These are phyloP conservation scores for Penicillium freii DNA, from an alignment of 2,329 filamentous ascomycete genomes.

Conservation along the genomic window DNA sequence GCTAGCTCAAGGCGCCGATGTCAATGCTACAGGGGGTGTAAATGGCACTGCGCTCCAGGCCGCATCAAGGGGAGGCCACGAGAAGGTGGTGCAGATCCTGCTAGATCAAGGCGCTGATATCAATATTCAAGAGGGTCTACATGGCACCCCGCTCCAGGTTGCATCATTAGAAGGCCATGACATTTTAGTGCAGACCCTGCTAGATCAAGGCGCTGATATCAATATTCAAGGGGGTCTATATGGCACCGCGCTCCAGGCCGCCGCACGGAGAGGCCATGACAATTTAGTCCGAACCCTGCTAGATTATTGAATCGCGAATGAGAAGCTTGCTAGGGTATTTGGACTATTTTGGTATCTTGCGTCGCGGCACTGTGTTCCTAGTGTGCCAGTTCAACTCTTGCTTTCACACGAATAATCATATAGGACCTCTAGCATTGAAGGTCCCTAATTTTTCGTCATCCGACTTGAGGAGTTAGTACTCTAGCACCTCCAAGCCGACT, in stretches of 20 bases:
- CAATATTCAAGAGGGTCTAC: not conserved
- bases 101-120: not conserved
- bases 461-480: not conserved
- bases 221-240: too few species aligned
- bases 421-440: not conserved
- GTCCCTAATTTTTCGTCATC: not conserved
- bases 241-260: not conserved
- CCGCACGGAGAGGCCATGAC: rapidly evolving
- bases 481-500: not conserved
- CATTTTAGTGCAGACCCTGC: rapidly evolving
- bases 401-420: not conserved
- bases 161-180: rapidly evolving
- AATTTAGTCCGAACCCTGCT: not conserved
- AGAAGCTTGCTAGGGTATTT: rapidly evolving
- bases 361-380: not conserved
- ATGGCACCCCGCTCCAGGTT: not conserved
- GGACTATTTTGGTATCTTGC: not conserved
- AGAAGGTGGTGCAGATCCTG: not conserved
- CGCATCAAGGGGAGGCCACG: not conserved
- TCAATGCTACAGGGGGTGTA: not conserved
- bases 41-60: conserved; percentile 4
- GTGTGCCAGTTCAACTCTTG: not conserved
- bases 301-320: not conserved
- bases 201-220: not conserved
- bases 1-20: conserved; percentile 1